phyloP scores from a whole-genome alignment of 495 filamentous ascomycete species.

The Hypoxylon crocopeplum region DNA sequence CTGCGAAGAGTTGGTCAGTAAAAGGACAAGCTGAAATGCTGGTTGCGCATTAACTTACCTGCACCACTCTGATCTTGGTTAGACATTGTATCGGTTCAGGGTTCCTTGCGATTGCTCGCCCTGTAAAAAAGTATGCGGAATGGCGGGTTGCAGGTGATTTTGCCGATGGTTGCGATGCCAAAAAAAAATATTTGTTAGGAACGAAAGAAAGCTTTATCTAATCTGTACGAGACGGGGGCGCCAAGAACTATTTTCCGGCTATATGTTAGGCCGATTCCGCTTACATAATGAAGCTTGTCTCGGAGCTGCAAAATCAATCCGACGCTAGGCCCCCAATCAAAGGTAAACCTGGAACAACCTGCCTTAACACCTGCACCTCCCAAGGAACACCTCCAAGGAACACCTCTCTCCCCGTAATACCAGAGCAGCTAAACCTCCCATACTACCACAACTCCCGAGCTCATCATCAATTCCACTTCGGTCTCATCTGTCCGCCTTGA shows the following conservation, averaged over 20 bases:
- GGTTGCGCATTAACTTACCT: constrained; percentile 31
- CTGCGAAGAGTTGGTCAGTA: constrained; percentile 50
- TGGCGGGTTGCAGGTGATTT: constrained; percentile 20
- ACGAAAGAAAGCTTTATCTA: constrained; percentile 13
- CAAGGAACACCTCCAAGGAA: constrained; percentile 21
- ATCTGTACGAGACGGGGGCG: no score
- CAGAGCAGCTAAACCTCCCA: constrained; percentile 13
- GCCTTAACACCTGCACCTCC: constrained; percentile 45
- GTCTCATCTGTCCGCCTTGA: constrained; percentile 7
- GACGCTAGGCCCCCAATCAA: constrained; percentile 45
- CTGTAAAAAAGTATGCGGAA: constrained; percentile 39
- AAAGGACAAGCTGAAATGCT: not conserved
- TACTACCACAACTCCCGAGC: constrained; percentile 9
- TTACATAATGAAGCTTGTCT: constrained; percentile 25
- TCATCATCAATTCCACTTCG: constrained; percentile 26
- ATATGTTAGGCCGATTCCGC: constrained; percentile 17
- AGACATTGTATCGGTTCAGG: constrained; percentile 57
- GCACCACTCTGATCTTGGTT: constrained; percentile 61
- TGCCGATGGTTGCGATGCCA: constrained; percentile 1
- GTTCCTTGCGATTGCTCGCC: constrained; percentile 71
- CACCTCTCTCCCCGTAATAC: constrained; percentile 29
- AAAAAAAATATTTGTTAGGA: not conserved
- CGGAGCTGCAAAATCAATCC: constrained; percentile 35
- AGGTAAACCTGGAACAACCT: constrained; percentile 50
- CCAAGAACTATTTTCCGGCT: no score